phyloP scores from a whole-genome alignment of 805 yeast genomes.

The Cyberlindnera galapagoensis region DNA sequence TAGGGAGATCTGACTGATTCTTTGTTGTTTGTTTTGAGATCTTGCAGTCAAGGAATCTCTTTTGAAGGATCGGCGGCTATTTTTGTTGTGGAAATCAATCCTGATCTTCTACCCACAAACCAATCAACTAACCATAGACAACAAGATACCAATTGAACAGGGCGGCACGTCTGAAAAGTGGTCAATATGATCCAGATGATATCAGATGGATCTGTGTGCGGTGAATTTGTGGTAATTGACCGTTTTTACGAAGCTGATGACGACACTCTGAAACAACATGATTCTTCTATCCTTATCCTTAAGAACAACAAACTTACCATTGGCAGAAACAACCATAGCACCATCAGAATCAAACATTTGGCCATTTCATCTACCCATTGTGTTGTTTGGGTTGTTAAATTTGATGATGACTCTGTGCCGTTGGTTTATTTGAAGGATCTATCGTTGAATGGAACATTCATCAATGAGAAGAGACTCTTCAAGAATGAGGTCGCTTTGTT shows the following conservation, averaged over 20 bases:
- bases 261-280: slow-evolving; percentile 3
- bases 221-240: slow-evolving; percentile 8
- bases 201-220: slow-evolving; percentile 7
- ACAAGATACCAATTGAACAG: too few species aligned
- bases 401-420: slow-evolving; percentile 42
- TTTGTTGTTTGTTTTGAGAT: too few species aligned
- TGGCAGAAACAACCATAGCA: slow-evolving; percentile 35
- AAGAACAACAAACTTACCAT: slow-evolving; percentile 32
- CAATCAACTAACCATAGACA: too few species aligned
- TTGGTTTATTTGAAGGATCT: slow-evolving; percentile 43
- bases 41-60: too few species aligned
- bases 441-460: slow-evolving; percentile 44
- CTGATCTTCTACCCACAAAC: too few species aligned
- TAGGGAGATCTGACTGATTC: too few species aligned
- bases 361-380: slow-evolving; percentile 44
- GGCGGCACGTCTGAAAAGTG: too few species aligned
- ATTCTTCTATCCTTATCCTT: slow-evolving; percentile 15
- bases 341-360: slow-evolving; percentile 29
- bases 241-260: background rate
- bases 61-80: too few species aligned
- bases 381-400: slow-evolving; percentile 39
- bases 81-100: too few species aligned
- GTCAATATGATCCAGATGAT: background rate
- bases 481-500: slow-evolving; percentile 30
- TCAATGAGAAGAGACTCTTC: slow-evolving; percentile 31